These are phyloP conservation scores for Xylaria venustula DNA, from an alignment of 495 filamentous ascomycete genomes.

Conservation along the genomic window DNA sequence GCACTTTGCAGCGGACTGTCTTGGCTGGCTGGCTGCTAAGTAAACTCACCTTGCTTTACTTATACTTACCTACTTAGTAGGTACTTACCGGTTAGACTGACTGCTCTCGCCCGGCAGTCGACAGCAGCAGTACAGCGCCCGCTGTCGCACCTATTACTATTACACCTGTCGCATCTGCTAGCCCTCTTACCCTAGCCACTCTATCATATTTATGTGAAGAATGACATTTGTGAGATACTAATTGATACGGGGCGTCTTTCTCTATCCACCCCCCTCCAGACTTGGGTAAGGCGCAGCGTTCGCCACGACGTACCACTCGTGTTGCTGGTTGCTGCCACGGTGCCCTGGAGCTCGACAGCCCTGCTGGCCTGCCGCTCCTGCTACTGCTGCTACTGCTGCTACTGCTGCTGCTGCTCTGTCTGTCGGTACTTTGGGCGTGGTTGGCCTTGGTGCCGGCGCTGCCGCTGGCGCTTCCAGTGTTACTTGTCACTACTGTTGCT, in stretches of 20 bases:
- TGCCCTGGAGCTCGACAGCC: no score
- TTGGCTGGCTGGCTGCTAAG: no score
- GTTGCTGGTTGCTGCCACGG: not conserved
- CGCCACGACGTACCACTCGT: slow-evolving; percentile 13
- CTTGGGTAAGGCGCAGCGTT: slow-evolving; percentile 29
- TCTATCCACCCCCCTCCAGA: slow-evolving; percentile 31
- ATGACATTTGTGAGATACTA: slow-evolving; percentile 35
- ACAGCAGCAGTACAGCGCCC: slow-evolving; percentile 11
- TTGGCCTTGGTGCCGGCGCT: slow-evolving; percentile 15
- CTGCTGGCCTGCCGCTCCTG: not conserved
- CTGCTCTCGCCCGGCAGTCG: not conserved
- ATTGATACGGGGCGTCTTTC: slow-evolving; percentile 34
- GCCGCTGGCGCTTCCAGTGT: not conserved
- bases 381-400: no score
- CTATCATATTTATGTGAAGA: slow-evolving; percentile 26
- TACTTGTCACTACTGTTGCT: not conserved
- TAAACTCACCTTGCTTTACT: no score
- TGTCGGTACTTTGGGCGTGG: slow-evolving; percentile 10
- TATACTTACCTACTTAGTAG: no score
- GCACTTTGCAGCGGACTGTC: not conserved
- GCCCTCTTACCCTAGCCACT: slow-evolving; percentile 24
- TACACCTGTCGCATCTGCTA: slow-evolving; percentile 9
- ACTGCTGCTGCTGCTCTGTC: no score
- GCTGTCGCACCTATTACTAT: slow-evolving; percentile 28
- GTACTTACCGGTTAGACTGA: no score